Evolutionary conservation across 2,329 filamentous ascomycete genomes (phyloP).

Genomic region (Epicoccum nigrum): DNA sequence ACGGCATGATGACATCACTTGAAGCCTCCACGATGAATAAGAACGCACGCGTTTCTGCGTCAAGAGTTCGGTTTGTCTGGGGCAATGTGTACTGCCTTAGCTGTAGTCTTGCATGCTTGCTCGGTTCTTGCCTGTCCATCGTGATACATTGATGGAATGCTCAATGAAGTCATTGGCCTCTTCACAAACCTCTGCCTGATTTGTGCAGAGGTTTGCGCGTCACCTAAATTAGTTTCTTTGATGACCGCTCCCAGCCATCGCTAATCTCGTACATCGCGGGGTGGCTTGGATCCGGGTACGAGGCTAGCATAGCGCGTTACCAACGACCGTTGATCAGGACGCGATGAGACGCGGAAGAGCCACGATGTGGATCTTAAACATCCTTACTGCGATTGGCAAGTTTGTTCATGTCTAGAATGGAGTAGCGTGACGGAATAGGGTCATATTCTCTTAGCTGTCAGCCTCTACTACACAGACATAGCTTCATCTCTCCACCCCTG

Average conservation of each 20-base stretch:
- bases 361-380: too few species aligned
- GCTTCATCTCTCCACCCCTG: slow-evolving; percentile 38
- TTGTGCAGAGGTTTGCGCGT: neutral
- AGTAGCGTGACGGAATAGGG: too few species aligned
- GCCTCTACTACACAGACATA: slow-evolving; percentile 35
- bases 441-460: neutral
- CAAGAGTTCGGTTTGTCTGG: too few species aligned
- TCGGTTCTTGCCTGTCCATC: neutral
- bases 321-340: too few species aligned
- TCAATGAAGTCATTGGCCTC: too few species aligned
- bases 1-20: slow-evolving; percentile 14
- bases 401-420: neutral
- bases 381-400: neutral
- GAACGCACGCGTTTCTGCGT: neutral
- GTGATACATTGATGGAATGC: too few species aligned
- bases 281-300: neutral
- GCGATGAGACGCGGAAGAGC: too few species aligned
- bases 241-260: neutral
- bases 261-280: neutral
- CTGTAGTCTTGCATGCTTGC: neutral
- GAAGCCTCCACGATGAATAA: neutral
- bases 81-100: too few species aligned
- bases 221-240: neutral
- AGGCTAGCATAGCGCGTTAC: slow-evolving; percentile 1
- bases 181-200: neutral